These are phyloP conservation scores for Blastobotrys apis DNA, from an alignment of 1,139 yeast genomes.

Conservation along the genomic window DNA sequence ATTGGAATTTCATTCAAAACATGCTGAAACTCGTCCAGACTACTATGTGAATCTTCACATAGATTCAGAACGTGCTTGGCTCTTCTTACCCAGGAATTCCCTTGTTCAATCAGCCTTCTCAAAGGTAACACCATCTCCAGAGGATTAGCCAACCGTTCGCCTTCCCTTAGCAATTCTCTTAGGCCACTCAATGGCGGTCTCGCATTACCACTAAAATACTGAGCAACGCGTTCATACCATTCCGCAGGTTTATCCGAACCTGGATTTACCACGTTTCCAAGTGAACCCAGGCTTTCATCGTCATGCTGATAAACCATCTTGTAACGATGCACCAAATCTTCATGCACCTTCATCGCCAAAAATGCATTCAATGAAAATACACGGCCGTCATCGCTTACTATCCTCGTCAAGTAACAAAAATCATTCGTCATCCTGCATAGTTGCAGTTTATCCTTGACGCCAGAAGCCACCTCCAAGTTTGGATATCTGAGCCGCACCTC, in stretches of 20 bases:
- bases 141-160: slow-evolving; percentile 42
- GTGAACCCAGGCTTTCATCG: slow-evolving; percentile 18
- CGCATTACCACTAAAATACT: slow-evolving; percentile 40
- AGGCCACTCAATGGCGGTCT: slow-evolving; percentile 49
- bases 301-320: slow-evolving; percentile 15
- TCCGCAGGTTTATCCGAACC: slow-evolving; percentile 36
- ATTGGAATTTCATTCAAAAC: slow-evolving; percentile 48
- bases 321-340: slow-evolving; percentile 15
- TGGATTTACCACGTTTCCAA: slow-evolving; percentile 14
- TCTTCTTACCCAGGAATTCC: slow-evolving; percentile 51
- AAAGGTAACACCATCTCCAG: slow-evolving; percentile 37
- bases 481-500: slow-evolving; percentile 10
- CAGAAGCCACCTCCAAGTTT: not conserved
- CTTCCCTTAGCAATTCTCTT: slow-evolving; percentile 48
- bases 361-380: slow-evolving; percentile 46
- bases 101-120: slow-evolving; percentile 41
- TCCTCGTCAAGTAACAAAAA: slow-evolving; percentile 29
- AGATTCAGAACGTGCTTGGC: slow-evolving; percentile 47
- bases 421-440: slow-evolving; percentile 28
- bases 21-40: slow-evolving; percentile 29
- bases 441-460: not conserved
- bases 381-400: slow-evolving; percentile 14
- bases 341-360: slow-evolving; percentile 32
- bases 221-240: slow-evolving; percentile 51
- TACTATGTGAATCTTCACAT: slow-evolving; percentile 13